phyloP scores from a whole-genome alignment of 2,329 filamentous ascomycete genomes.

The Pyricularia grisea region DNA sequence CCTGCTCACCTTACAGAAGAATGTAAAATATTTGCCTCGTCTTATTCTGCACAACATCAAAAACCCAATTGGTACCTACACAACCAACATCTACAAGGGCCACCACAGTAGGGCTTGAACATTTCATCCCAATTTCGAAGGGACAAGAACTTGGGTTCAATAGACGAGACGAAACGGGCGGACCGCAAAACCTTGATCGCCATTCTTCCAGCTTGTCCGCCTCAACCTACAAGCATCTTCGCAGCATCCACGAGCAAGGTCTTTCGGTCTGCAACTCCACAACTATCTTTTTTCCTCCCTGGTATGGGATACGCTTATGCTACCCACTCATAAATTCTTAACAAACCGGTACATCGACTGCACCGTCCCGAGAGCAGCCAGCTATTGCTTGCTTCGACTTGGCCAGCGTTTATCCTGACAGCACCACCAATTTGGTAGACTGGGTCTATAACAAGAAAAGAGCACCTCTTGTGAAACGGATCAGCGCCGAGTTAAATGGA shows the following conservation, averaged over 20 bases:
- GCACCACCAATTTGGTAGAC: neutral
- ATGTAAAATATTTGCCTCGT: neutral
- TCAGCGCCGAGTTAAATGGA: slow-evolving; percentile 1
- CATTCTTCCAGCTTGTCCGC: neutral
- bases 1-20: neutral
- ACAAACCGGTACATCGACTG: neutral
- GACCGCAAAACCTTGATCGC: neutral
- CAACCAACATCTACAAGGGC: neutral
- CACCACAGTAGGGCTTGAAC: neutral
- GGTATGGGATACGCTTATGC: neutral
- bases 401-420: neutral
- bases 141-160: neutral
- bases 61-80: neutral
- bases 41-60: neutral
- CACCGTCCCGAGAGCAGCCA: neutral
- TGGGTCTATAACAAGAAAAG: neutral
- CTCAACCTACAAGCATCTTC: neutral
- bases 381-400: neutral
- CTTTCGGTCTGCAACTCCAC: neutral
- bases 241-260: neutral
- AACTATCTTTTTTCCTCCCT: neutral
- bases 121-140: neutral
- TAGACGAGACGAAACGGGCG: neutral
- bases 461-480: neutral
- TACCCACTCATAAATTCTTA: neutral